Percentiles rank a stretch among this genome's conserved stretches.
phyloP scores from a whole-genome alignment of 1,284 basidiomycete species.

The Ceratobasidium papillatum region DNA sequence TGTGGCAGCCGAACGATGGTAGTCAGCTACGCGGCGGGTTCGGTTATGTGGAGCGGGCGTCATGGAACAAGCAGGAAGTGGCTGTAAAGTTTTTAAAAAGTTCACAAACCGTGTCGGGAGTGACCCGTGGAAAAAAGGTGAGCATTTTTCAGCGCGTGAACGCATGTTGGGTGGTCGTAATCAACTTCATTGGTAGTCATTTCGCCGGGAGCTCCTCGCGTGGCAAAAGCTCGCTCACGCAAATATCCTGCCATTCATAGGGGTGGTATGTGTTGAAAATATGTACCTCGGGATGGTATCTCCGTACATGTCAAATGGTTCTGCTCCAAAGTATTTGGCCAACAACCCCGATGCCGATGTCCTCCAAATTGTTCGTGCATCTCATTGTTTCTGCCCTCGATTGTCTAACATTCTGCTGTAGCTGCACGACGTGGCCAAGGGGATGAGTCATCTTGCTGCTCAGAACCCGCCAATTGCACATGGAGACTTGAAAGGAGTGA shows the following conservation, averaged over 20 bases:
- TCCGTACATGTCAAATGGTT: slow-evolving; percentile 33
- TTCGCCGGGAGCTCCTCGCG: slow-evolving; percentile 26
- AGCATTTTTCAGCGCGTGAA: neutral
- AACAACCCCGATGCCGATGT: slow-evolving; percentile 25
- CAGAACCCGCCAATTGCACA: slow-evolving; percentile 34
- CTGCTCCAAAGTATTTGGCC: slow-evolving; percentile 25
- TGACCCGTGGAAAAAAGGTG: slow-evolving; percentile 30
- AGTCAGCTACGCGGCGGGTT: slow-evolving; percentile 34
- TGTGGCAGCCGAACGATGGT: slow-evolving; percentile 25
- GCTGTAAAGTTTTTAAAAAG: slow-evolving; percentile 37
- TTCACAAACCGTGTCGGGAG: slow-evolving; percentile 36
- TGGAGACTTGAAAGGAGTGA: slow-evolving; percentile 30
- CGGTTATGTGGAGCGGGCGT: slow-evolving; percentile 32
- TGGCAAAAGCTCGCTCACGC: slow-evolving; percentile 31
- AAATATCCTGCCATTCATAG: slow-evolving; percentile 31
- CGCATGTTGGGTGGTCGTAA: neutral
- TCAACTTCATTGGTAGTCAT: slow-evolving; percentile 3
- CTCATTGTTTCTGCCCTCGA: neutral
- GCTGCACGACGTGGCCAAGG: slow-evolving; percentile 30
- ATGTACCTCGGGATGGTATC: slow-evolving; percentile 38
- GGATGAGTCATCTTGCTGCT: slow-evolving; percentile 26
- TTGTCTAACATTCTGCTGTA: neutral
- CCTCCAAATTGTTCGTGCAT: slow-evolving; percentile 16
- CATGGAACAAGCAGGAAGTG: slow-evolving; percentile 39
- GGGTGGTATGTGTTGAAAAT: slow-evolving; percentile 36